These are phyloP conservation scores for Penicillium freii DNA, from an alignment of 2,329 filamentous ascomycete species.

Conservation along the genomic window DNA sequence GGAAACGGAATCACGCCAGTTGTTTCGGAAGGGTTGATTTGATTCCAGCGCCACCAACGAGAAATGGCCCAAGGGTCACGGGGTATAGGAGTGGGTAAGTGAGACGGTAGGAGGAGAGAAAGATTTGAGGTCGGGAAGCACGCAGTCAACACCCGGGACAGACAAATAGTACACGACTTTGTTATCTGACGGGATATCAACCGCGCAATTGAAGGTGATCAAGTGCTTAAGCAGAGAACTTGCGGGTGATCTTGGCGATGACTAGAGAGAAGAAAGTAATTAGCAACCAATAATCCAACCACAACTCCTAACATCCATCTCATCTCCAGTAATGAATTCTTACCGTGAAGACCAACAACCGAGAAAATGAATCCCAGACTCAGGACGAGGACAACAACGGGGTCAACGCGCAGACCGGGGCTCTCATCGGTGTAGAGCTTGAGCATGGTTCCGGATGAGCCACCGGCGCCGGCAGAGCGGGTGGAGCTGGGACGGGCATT, in stretches of 20 bases:
- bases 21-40: constrained; percentile 12
- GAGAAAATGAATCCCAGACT: constrained; percentile 98
- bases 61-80: constrained; percentile 22
- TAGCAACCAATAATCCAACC: constrained; percentile 6
- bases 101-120: constrained; percentile 6
- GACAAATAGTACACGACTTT: neutral
- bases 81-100: constrained; percentile 25
- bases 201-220: neutral
- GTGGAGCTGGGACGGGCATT: constrained; percentile 93
- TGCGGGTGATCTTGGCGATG: constrained; percentile 91
- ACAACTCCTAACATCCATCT: neutral
- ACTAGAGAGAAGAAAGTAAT: constrained; percentile 53
- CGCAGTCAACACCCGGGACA: constrained; percentile 4
- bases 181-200: neutral
- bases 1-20: constrained; percentile 16
- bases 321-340: constrained; percentile 32
- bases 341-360: constrained; percentile 96
- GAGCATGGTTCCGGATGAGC: constrained; percentile 97
- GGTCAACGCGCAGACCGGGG: constrained; percentile 94
- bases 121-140: constrained; percentile 3
- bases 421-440: constrained; percentile 99
- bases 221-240: constrained; percentile 62
- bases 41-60: constrained; percentile 14
- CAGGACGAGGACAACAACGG: constrained; percentile 92
- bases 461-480: constrained; percentile 86